Percentiles rank a stretch among this genome's conserved stretches.
Evolutionary conservation across 352 stramenopile species (phyloP).

Genomic region (Phytophthora fragariae): DNA sequence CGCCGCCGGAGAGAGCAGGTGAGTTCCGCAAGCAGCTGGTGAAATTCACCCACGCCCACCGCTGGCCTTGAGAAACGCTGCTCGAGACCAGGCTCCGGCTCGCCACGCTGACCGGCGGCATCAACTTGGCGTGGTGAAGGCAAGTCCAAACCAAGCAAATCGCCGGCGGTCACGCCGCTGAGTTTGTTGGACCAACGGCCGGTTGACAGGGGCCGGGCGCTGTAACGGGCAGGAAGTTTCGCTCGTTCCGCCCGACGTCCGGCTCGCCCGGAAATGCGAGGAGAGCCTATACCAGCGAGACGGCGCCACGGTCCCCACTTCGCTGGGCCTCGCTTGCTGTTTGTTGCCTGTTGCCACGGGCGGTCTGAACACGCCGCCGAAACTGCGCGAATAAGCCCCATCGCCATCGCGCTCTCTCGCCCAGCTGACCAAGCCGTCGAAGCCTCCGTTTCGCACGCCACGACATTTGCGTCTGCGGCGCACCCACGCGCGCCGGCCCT

Average conservation of each 20-base stretch:
- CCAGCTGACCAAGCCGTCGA: conserved; percentile 26
- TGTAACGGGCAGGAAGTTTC: conserved; percentile 2
- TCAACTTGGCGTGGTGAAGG: neutral
- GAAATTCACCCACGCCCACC: conserved; percentile 4
- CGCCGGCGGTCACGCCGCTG: conserved; percentile 5
- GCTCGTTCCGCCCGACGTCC: neutral
- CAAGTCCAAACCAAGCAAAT: conserved; percentile 9
- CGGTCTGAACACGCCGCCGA: neutral
- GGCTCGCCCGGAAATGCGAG: neutral
- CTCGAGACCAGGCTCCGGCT: conserved; percentile 13
- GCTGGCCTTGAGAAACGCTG: conserved; percentile 25
- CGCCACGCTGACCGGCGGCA: neutral
- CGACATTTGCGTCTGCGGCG: conserved; percentile 19
- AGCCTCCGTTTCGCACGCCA: conserved; percentile 46
- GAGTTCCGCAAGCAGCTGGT: conserved; percentile 14
- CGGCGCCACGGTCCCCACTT: neutral
- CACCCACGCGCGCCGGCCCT: conserved; percentile 31
- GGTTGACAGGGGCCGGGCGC: conserved; percentile 7
- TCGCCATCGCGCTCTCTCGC: conserved; percentile 9
- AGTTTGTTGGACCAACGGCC: neutral
- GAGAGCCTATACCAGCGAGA: neutral
- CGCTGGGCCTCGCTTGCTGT: neutral
- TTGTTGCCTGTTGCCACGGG: neutral
- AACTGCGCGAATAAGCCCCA: conserved; percentile 12
- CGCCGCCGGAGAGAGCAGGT: conserved; percentile 18